Evolutionary conservation across 1,139 yeast genomes (phyloP).

Genomic region (Nakaseomyces uthaithaninus): DNA sequence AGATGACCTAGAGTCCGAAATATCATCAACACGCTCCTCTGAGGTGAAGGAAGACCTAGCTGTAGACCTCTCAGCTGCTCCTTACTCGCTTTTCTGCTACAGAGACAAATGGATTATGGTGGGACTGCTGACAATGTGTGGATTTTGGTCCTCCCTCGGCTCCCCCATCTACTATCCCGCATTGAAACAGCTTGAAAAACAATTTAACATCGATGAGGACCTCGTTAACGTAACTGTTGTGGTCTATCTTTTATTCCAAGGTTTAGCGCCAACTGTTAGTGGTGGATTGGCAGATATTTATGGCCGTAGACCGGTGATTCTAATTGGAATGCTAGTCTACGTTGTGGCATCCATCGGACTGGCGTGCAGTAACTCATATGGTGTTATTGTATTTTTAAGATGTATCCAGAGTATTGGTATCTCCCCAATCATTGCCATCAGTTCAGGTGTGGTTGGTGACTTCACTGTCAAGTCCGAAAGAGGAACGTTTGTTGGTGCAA

Average conservation of each 20-base stretch:
- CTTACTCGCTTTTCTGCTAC: conserved; percentile 23
- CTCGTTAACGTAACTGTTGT: conserved; percentile 61
- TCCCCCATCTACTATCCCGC: conserved; percentile 33
- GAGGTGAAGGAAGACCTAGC: conserved; percentile 4
- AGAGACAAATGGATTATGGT: conserved; percentile 30
- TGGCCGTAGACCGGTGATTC: conserved; percentile 62
- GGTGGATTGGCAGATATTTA: conserved; percentile 47
- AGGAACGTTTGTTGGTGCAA: conserved; percentile 57
- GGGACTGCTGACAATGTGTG: conserved; percentile 27
- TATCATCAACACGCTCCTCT: conserved; percentile 2
- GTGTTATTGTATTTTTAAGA: conserved; percentile 48
- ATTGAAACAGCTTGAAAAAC: conserved; percentile 36
- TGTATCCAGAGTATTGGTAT: conserved; percentile 63
- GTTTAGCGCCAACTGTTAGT: conserved; percentile 53
- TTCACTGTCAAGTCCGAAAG: conserved; percentile 52
- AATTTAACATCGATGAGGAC: conserved; percentile 49
- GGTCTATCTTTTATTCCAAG: conserved; percentile 63
- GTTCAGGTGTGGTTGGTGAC: conserved; percentile 65
- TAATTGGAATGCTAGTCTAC: conserved; percentile 46
- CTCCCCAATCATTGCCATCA: conserved; percentile 61
- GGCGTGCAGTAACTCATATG: conserved; percentile 47
- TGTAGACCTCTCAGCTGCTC: conserved; percentile 11
- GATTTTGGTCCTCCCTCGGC: conserved; percentile 33
- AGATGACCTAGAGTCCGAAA: conserved; percentile 11
- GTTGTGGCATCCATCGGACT: conserved; percentile 53